phyloP scores from a whole-genome alignment of 2,329 filamentous ascomycete genomes.

The Dothistroma septosporum region DNA sequence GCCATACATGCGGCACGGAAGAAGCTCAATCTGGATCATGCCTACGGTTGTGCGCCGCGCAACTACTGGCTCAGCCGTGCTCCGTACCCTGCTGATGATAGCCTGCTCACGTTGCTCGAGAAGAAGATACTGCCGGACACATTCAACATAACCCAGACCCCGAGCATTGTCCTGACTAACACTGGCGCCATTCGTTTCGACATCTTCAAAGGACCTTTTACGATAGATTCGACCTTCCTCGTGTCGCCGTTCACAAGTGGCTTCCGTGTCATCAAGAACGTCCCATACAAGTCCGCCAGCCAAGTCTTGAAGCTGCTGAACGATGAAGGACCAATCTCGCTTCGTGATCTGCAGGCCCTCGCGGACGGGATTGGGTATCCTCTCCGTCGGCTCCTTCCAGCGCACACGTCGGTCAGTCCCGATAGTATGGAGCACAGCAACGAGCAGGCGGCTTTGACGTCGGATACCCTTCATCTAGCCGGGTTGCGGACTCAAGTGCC shows the following conservation, averaged over 20 bases:
- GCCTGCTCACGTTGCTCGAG: slow-evolving; percentile 78
- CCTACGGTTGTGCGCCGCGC: slow-evolving; percentile 77
- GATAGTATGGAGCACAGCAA: slow-evolving; percentile 12
- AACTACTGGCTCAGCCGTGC: slow-evolving; percentile 78
- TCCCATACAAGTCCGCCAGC: slow-evolving; percentile 71
- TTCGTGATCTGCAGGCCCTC: slow-evolving; percentile 25
- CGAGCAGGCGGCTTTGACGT: slow-evolving; percentile 4
- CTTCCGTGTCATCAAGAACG: slow-evolving; percentile 71
- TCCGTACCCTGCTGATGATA: slow-evolving; percentile 67
- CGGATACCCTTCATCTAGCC: slow-evolving; percentile 2
- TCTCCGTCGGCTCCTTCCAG: slow-evolving; percentile 17
- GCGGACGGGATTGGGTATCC: slow-evolving; percentile 6
- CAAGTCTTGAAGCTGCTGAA: slow-evolving; percentile 61
- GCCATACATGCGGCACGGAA: slow-evolving; percentile 67
- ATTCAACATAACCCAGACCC: slow-evolving; percentile 40
- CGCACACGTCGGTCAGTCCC: slow-evolving; percentile 15
- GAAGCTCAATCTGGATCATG: slow-evolving; percentile 65
- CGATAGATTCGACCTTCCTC: slow-evolving; percentile 77
- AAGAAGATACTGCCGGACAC: slow-evolving; percentile 65
- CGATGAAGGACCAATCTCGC: slow-evolving; percentile 51
- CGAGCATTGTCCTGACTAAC: slow-evolving; percentile 74
- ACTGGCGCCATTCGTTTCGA: slow-evolving; percentile 93
- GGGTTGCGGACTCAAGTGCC: slow-evolving; percentile 9
- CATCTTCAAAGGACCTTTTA: slow-evolving; percentile 88
- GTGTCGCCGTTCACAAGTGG: slow-evolving; percentile 83